Conservation (phyloP, 2,329 filamentous ascomycete species). For the Thelonectria blattea region DNA sequence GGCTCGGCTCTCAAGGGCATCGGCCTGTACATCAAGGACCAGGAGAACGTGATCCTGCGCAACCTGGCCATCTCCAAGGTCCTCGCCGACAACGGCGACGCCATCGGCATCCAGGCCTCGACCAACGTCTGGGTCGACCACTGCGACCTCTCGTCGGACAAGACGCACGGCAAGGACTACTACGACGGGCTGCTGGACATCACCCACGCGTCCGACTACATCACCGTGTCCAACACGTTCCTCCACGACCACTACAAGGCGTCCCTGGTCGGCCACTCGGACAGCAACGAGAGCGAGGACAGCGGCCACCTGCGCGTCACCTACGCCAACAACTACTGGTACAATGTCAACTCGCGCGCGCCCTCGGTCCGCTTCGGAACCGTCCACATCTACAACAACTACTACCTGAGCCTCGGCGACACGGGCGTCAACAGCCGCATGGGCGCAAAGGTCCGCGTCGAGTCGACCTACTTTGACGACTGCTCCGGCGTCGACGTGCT, state of each 20-base stretch:
- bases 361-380: slow-evolving; percentile 72
- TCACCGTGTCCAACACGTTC: slow-evolving; percentile 53
- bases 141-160: slow-evolving; percentile 67
- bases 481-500: slow-evolving; percentile 42
- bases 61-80: slow-evolving; percentile 67
- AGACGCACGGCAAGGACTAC: slow-evolving; percentile 68
- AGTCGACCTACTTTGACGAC: slow-evolving; percentile 59
- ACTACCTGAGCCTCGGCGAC: slow-evolving; percentile 49
- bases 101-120: slow-evolving; percentile 62
- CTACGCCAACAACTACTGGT: slow-evolving; percentile 70
- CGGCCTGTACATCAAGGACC: slow-evolving; percentile 59
- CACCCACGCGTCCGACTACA: slow-evolving; percentile 67
- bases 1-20: slow-evolving; percentile 50
- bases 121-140: slow-evolving; percentile 73
- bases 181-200: slow-evolving; percentile 71
- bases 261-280: slow-evolving; percentile 65
- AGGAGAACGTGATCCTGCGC: slow-evolving; percentile 65
- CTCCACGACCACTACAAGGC: slow-evolving; percentile 58
- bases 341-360: slow-evolving; percentile 67
- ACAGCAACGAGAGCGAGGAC: slow-evolving; percentile 64
- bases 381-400: slow-evolving; percentile 64
- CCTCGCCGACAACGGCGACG: slow-evolving; percentile 60
- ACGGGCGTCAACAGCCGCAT: slow-evolving; percentile 62
- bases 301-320: slow-evolving; percentile 67
- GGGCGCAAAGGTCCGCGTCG: slow-evolving; percentile 63